Evolutionary conservation across 306 rosid genomes (phyloP).

Genomic region (Herpetospermum pedunculosum): DNA sequence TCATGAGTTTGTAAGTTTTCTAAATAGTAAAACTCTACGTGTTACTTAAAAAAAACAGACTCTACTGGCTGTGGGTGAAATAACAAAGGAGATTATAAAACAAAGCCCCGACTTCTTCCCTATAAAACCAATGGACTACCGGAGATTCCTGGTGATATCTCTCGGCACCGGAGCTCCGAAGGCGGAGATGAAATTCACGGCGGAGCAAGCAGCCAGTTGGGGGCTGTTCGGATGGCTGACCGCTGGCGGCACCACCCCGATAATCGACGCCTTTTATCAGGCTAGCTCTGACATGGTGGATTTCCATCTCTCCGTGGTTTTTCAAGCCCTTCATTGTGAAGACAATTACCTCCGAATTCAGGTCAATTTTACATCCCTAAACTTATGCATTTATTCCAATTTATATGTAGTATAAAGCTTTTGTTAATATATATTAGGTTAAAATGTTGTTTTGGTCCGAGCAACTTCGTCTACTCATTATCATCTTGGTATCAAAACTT

Average conservation of each 20-base stretch:
- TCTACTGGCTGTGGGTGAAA: slow-evolving; percentile 23
- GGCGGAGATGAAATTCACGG: slow-evolving; percentile 17
- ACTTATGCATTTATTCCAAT: neutral
- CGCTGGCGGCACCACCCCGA: slow-evolving; percentile 11
- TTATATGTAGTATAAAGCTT: neutral
- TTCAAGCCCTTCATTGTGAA: slow-evolving; percentile 18
- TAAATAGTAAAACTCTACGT: neutral
- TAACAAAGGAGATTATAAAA: slow-evolving; percentile 13
- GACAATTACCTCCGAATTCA: slow-evolving; percentile 21
- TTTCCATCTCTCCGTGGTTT: slow-evolving; percentile 12
- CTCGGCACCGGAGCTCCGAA: slow-evolving; percentile 27
- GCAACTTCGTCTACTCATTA: no score
- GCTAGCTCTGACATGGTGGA: slow-evolving; percentile 25
- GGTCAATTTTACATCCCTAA: neutral
- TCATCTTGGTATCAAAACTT: no score
- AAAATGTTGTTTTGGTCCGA: no score
- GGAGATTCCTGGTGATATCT: slow-evolving; percentile 19
- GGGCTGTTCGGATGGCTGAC: slow-evolving; percentile 23
- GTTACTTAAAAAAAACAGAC: slow-evolving; percentile 5
- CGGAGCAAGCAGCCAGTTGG: slow-evolving; percentile 23
- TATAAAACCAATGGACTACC: slow-evolving; percentile 13
- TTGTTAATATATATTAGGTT: neutral
- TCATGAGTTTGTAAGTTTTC: neutral
- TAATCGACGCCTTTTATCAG: slow-evolving; percentile 17
- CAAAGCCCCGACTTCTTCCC: slow-evolving; percentile 19